Evolutionary conservation across 495 filamentous ascomycete species (phyloP).

Genomic region (Usnea hakonensis): DNA sequence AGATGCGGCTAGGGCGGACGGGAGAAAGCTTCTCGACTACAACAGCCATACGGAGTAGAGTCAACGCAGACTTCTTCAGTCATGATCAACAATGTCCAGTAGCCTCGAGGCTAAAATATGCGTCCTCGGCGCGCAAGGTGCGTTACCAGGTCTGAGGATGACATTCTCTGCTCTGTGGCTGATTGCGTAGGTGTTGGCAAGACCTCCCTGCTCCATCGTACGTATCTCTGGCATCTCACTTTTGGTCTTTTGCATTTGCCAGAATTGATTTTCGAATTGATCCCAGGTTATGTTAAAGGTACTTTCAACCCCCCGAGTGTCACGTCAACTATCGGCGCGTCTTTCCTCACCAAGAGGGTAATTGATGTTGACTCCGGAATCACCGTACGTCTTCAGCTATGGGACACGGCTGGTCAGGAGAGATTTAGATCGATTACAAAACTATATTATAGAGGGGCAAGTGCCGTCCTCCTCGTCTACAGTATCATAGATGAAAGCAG

Average conservation of each 20-base stretch:
- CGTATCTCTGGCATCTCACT: too few relatives aligned
- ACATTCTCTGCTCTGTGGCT: slow-evolving; percentile 12
- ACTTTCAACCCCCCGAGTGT: slow-evolving; percentile 60
- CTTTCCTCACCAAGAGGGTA: slow-evolving; percentile 88
- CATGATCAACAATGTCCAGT: slow-evolving; percentile 48
- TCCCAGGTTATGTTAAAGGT: slow-evolving; percentile 74
- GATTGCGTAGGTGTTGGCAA: slow-evolving; percentile 71
- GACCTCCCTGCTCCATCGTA: slow-evolving; percentile 83
- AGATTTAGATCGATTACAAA: slow-evolving; percentile 87
- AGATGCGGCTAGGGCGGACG: background rate
- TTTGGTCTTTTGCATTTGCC: too few relatives aligned
- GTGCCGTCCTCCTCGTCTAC: slow-evolving; percentile 92
- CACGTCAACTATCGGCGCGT: slow-evolving; percentile 79
- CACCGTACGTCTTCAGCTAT: slow-evolving; percentile 77
- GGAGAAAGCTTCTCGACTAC: background rate
- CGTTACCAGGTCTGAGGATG: background rate
- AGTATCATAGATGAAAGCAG: slow-evolving; percentile 80
- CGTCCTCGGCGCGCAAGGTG: slow-evolving; percentile 74
- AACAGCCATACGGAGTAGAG: background rate
- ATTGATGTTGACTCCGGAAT: slow-evolving; percentile 75
- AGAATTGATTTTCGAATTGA: too few relatives aligned
- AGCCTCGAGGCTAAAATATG: slow-evolving; percentile 89
- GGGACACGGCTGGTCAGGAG: slow-evolving; percentile 94
- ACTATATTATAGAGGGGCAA: slow-evolving; percentile 91
- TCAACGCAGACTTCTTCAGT: too few relatives aligned